These are phyloP conservation scores for Lasiodiplodia sp. DNA, from an alignment of 2,329 filamentous ascomycete genomes.

Conservation along the genomic window DNA sequence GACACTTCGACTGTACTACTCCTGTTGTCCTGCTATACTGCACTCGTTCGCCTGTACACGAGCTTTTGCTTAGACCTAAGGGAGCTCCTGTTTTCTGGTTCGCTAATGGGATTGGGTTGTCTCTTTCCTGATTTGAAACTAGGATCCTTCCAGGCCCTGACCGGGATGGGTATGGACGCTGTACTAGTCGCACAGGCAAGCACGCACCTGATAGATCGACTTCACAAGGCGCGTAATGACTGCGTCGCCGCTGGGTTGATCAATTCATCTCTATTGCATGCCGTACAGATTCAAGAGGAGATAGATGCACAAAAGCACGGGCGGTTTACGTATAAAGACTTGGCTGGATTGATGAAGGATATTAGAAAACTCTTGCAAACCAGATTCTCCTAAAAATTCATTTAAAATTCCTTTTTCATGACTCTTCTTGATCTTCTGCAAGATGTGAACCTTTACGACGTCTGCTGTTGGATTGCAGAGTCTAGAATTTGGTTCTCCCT, in stretches of 20 bases:
- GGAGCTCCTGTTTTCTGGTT: not conserved
- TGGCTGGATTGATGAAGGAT: not conserved
- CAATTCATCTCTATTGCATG: not conserved
- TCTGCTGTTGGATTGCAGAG: too few species aligned
- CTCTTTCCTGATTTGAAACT: slow-evolving; percentile 9
- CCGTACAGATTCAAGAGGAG: slow-evolving; percentile 1
- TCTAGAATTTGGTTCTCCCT: too few species aligned
- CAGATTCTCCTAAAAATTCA: too few species aligned
- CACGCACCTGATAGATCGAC: slow-evolving; percentile 1
- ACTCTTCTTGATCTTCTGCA: too few species aligned
- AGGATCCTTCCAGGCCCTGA: not conserved
- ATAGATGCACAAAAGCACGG: not conserved
- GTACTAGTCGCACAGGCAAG: slow-evolving; percentile 1
- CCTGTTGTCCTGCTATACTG: not conserved
- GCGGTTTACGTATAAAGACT: not conserved
- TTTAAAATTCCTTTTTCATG: too few species aligned
- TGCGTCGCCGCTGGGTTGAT: not conserved
- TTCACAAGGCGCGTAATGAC: not conserved
- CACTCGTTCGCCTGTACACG: not conserved
- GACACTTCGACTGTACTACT: not conserved
- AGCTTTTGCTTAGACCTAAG: not conserved
- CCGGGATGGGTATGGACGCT: slow-evolving; percentile 1
- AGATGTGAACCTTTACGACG: too few species aligned
- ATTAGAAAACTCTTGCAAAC: not conserved
- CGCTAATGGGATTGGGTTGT: not conserved